Percentiles rank a stretch among this genome's conserved stretches.
phyloP scores from a whole-genome alignment of 306 rosid species.

The Ceratonia siliqua region DNA sequence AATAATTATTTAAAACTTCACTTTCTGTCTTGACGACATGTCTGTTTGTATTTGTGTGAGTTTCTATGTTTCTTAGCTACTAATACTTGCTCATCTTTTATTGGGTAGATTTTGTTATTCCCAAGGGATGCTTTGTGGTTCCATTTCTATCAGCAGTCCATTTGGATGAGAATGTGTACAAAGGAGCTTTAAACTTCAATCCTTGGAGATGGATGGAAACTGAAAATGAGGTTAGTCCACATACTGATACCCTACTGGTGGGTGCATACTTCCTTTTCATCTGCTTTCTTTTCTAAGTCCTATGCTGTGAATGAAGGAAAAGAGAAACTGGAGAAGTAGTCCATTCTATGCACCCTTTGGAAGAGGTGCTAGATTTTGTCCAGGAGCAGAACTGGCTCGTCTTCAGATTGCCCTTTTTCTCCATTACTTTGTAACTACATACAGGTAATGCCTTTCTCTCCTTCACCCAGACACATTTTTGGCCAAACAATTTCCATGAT shows the following conservation, averaged over 20 bases:
- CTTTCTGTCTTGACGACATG: too few species aligned
- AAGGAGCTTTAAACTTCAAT: slow-evolving; percentile 67
- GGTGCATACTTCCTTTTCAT: background rate
- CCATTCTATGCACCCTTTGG: slow-evolving; percentile 85
- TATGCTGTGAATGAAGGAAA: slow-evolving; percentile 48
- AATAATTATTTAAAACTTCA: too few species aligned
- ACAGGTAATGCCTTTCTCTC: slow-evolving; percentile 44
- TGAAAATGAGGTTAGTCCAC: slow-evolving; percentile 63
- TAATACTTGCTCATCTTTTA: slow-evolving; percentile 21
- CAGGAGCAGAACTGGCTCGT: slow-evolving; percentile 91
- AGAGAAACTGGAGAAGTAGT: slow-evolving; percentile 86
- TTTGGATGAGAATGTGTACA: slow-evolving; percentile 75
- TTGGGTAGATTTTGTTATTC: slow-evolving; percentile 68
- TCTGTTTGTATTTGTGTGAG: too few species aligned
- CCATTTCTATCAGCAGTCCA: slow-evolving; percentile 97
- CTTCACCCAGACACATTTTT: background rate
- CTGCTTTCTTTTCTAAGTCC: background rate
- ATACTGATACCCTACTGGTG: background rate
- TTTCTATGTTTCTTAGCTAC: background rate
- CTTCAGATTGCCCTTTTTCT: slow-evolving; percentile 91
- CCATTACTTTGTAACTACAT: slow-evolving; percentile 68
- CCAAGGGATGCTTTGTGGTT: slow-evolving; percentile 89
- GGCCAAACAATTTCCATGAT: background rate
- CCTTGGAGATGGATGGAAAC: slow-evolving; percentile 98
- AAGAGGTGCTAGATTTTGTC: slow-evolving; percentile 94